A percentile compares a stretch with the other conserved stretches of the same genome.
Evolutionary conservation across 2,329 filamentous ascomycete genomes (phyloP).

Genomic region (Lojkania enalia): DNA sequence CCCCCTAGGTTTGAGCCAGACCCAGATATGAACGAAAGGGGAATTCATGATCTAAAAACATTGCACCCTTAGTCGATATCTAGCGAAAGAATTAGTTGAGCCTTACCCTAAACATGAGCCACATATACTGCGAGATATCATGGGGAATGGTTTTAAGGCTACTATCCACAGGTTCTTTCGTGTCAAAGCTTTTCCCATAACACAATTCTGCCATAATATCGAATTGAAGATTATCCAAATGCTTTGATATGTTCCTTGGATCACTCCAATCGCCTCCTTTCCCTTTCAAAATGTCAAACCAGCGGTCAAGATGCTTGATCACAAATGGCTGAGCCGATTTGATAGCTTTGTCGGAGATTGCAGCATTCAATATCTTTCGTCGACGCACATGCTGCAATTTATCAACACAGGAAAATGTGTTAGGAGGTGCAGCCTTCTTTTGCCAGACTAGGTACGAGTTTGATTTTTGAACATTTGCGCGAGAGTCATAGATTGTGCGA

Average conservation of each 20-base stretch:
- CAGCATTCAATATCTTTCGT: not conserved
- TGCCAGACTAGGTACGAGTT: not conserved
- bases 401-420: slow-evolving; percentile 5
- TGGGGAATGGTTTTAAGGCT: slow-evolving; percentile 16
- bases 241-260: slow-evolving; percentile 10
- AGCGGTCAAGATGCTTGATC: slow-evolving; percentile 1
- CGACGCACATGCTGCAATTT: slow-evolving; percentile 1
- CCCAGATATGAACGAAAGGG: slow-evolving; percentile 6
- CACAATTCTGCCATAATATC: slow-evolving; percentile 51
- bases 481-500: slow-evolving; percentile 3
- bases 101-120: slow-evolving; percentile 14
- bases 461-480: slow-evolving; percentile 5
- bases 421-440: slow-evolving; percentile 3
- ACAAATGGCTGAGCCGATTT: slow-evolving; percentile 2
- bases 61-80: too few species aligned
- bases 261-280: slow-evolving; percentile 14
- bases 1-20: slow-evolving; percentile 8
- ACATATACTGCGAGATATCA: slow-evolving; percentile 11
- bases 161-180: slow-evolving; percentile 30
- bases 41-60: slow-evolving; percentile 8
- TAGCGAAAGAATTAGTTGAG: slow-evolving; percentile 2
- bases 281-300: not conserved
- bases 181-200: slow-evolving; percentile 39
- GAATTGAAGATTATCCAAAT: slow-evolving; percentile 43
- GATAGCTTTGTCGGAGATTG: slow-evolving; percentile 1